Percentiles rank a stretch among this genome's conserved stretches.
These are phyloP conservation scores for Paraphaeosphaeria sporulosa DNA, from an alignment of 2,329 filamentous ascomycete genomes.

Conservation along the genomic window DNA sequence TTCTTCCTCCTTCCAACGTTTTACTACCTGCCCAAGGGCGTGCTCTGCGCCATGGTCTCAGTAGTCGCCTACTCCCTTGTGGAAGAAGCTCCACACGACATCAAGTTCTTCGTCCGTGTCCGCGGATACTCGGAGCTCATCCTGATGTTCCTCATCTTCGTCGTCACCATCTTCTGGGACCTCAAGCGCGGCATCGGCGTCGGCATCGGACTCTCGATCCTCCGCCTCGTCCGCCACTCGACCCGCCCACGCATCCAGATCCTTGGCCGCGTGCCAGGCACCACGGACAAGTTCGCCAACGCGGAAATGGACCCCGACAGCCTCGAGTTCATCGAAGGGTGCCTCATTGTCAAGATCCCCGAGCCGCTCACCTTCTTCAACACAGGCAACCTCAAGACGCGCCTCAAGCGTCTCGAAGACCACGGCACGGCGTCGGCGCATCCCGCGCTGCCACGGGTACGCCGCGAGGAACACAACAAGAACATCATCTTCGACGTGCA, in stretches of 20 bases:
- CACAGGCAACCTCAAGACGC: conserved; percentile 86
- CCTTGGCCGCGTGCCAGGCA: conserved; percentile 85
- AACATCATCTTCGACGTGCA: conserved; percentile 98
- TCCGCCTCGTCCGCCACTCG: conserved; percentile 88
- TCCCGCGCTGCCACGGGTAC: conserved; percentile 82
- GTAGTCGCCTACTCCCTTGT: conserved; percentile 94
- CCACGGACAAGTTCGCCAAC: conserved; percentile 79
- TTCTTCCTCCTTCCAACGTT: conserved; percentile 88
- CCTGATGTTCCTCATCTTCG: conserved; percentile 89
- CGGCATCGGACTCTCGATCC: conserved; percentile 87
- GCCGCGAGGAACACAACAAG: conserved; percentile 80
- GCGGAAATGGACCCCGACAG: conserved; percentile 75
- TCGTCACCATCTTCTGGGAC: conserved; percentile 93
- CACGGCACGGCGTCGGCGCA: conserved; percentile 89
- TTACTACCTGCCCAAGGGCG: conserved; percentile 95
- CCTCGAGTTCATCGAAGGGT: conserved; percentile 90
- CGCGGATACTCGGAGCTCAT: conserved; percentile 84
- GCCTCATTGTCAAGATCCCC: conserved; percentile 95
- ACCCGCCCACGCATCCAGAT: conserved; percentile 96
- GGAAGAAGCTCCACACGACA: conserved; percentile 92
- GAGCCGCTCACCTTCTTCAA: conserved; percentile 97
- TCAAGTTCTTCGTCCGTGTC: conserved; percentile 87
- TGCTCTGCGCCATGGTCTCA: conserved; percentile 91
- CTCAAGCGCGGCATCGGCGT: conserved; percentile 92
- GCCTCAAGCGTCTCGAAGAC: conserved; percentile 82